phyloP scores from a whole-genome alignment of 75 land plant species.

The Sequoiadendron giganteum region DNA sequence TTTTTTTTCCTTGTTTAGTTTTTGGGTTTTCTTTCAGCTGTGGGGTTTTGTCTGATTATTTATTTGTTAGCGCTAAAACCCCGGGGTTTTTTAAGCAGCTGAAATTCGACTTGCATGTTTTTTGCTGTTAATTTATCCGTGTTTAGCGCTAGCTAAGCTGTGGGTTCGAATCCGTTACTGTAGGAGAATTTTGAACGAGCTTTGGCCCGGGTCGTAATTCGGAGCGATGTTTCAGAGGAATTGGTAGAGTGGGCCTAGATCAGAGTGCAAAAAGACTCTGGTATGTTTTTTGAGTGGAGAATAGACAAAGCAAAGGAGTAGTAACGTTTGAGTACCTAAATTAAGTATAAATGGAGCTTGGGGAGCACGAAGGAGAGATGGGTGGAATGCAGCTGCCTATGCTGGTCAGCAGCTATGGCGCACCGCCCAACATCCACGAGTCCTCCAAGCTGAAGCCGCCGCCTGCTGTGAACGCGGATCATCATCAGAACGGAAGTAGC shows the following conservation, averaged over 20 bases:
- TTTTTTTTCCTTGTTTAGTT: background rate
- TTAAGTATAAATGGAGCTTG: slow-evolving; percentile 5
- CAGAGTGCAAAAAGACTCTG: background rate
- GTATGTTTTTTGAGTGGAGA: background rate
- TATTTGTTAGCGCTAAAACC: background rate
- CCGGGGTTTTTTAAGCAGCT: background rate
- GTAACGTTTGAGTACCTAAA: background rate
- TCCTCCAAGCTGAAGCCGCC: background rate
- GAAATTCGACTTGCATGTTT: background rate
- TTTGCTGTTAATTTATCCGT: background rate
- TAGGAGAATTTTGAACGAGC: background rate
- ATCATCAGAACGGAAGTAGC: background rate
- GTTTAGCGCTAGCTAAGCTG: background rate
- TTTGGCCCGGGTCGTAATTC: background rate
- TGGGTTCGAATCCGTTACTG: background rate
- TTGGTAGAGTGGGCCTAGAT: background rate
- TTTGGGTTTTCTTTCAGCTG: background rate
- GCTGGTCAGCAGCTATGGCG: slow-evolving; percentile 6
- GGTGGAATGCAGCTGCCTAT: slow-evolving; percentile 4
- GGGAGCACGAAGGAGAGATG: slow-evolving; percentile 8
- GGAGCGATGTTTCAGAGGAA: background rate
- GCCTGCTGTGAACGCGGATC: background rate
- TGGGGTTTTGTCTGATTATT: slow-evolving; percentile 10
- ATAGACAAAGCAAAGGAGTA: background rate
- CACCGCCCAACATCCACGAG: background rate